phyloP scores from a whole-genome alignment of 192 early-diverging fungal genomes.

The Backusella psychrophila region DNA sequence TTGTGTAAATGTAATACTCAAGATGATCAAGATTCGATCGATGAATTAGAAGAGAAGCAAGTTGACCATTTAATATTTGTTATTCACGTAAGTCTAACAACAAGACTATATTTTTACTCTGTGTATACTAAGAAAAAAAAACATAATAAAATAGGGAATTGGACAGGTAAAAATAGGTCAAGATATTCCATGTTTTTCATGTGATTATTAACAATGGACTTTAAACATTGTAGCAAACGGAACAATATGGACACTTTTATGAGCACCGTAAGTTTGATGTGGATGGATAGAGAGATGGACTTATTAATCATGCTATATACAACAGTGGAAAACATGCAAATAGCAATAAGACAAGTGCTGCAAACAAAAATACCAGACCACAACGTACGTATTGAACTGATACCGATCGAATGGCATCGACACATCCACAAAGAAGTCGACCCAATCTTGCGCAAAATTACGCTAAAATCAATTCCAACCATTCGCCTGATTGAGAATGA shows the following conservation, averaged over 20 bases:
- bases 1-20: neutral
- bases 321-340: slow-evolving; percentile 35
- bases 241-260: slow-evolving; percentile 42
- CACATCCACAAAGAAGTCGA: slow-evolving; percentile 36
- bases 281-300: neutral
- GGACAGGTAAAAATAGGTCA: slow-evolving; percentile 24
- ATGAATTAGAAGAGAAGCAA: slow-evolving; percentile 15
- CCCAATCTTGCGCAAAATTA: slow-evolving; percentile 32
- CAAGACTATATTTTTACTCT: neutral
- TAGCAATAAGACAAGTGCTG: slow-evolving; percentile 34
- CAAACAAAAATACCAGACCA: slow-evolving; percentile 38
- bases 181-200: neutral
- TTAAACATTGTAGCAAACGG: slow-evolving; percentile 30
- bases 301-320: neutral
- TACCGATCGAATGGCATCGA: slow-evolving; percentile 41
- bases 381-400: slow-evolving; percentile 36
- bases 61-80: slow-evolving; percentile 42
- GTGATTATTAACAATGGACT: neutral
- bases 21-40: neutral
- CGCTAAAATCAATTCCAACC: slow-evolving; percentile 41
- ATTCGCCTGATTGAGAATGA: slow-evolving; percentile 42
- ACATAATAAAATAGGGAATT: slow-evolving; percentile 24
- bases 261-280: slow-evolving; percentile 30
- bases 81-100: slow-evolving; percentile 27
- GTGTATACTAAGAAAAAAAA: neutral